Evolutionary conservation across 306 rosid species (phyloP), one percentile per base, ranked within the genome.

Genomic region (Acacia melanoxylon): DNA sequence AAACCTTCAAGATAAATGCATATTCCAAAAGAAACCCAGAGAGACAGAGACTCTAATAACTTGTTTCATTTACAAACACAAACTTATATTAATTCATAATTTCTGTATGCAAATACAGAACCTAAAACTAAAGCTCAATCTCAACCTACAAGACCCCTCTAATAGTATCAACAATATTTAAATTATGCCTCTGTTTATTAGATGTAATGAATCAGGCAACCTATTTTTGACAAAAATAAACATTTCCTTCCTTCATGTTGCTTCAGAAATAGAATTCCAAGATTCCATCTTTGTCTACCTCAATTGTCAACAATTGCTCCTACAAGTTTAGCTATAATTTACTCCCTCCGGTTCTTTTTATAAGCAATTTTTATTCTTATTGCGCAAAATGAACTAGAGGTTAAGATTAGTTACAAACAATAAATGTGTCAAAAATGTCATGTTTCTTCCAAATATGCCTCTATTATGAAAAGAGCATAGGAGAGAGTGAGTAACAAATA

Each of bases 251-350:
- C 61, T 19, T 14, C 6, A 11, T 51, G 59, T 75, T 78, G 83
- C 67, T 79, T 75, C 74, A 59, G 44, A 78, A 31, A 82, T 54
- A 48, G 62, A 72, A 72, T 35, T 69, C 37, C 35, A 66, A 74
- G 15, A 19, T 20, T 63, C 41, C 9, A 16, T 15, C 33, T 52
- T 29, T 15, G n/a, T 68, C 41, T 61, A 0, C 52, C 71, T 71
- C 70, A 68, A 27, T 31, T 25, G 40, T 13, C 15, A 56, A 76
- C 58, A 70, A 75, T 19, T 58, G 65, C 59, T 40, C 48, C 12
- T 19, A 49, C 17, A 80, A 75, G 11, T 37, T 51, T 13, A 15
- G 4, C 22, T 58, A 40, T 51, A 29, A n/a, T 31, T 58, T 25
- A 31, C 2, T 31, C 2, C 3, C 33, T 2, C 33, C 2, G 33